Percentiles rank a stretch among this genome's conserved stretches.
These are phyloP conservation scores for Aureococcus anophagefferens DNA, from an alignment of 108 stramenopile genomes.

Conservation along the genomic window DNA sequence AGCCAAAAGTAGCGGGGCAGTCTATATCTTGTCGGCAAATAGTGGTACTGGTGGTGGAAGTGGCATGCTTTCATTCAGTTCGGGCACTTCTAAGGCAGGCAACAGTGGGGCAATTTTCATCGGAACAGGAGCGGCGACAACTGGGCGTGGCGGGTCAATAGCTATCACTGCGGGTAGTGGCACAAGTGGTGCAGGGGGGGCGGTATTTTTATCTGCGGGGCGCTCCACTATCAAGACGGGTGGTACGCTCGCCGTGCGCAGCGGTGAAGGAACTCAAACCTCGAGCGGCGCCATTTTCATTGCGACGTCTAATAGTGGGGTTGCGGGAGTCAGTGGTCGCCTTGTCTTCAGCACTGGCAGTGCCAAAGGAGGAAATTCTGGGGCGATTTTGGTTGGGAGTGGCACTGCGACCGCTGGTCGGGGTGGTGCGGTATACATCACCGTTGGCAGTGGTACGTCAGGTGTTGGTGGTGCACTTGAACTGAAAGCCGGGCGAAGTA, in stretches of 20 bases:
- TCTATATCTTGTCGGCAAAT: no score
- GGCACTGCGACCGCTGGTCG: background rate
- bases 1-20: no score
- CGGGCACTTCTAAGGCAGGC: background rate
- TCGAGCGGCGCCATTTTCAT: background rate
- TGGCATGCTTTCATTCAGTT: background rate
- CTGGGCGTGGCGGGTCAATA: background rate
- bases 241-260: background rate
- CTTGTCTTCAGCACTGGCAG: background rate
- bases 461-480: background rate
- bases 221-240: background rate
- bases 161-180: background rate
- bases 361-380: background rate
- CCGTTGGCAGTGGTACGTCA: constrained; percentile 2
- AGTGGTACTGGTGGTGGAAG: background rate
- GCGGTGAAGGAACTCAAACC: background rate
- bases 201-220: background rate
- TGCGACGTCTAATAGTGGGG: background rate
- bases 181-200: background rate
- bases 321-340: background rate
- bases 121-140: background rate
- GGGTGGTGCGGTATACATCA: background rate
- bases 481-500: constrained; percentile 1
- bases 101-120: background rate
- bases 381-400: background rate